Evolutionary conservation across 495 filamentous ascomycete genomes (phyloP).

Genomic region (Neurospora sp.): DNA sequence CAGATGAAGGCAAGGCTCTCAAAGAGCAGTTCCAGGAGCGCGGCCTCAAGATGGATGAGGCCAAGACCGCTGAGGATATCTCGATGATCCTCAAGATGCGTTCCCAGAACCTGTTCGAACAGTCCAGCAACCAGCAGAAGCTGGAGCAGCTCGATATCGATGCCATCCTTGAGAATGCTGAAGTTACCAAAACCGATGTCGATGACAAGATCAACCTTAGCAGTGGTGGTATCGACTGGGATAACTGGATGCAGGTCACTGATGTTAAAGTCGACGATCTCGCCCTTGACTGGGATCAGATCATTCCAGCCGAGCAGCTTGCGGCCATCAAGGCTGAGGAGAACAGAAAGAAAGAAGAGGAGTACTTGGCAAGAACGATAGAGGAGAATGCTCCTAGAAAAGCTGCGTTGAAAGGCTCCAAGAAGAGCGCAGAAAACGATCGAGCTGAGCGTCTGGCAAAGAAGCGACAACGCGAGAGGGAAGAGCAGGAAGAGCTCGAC

Average conservation of each 20-base stretch:
- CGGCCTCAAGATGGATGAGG: constrained; percentile 54
- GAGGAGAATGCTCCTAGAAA: constrained; percentile 84
- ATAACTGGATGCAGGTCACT: constrained; percentile 90
- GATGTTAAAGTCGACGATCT: constrained; percentile 91
- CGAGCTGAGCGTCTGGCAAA: constrained; percentile 87
- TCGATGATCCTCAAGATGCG: constrained; percentile 86
- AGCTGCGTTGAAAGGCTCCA: constrained; percentile 40
- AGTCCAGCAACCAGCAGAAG: constrained; percentile 88
- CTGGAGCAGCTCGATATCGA: constrained; percentile 98
- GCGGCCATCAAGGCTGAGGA: constrained; percentile 83
- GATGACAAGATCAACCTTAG: constrained; percentile 49
- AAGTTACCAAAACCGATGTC: constrained; percentile 89
- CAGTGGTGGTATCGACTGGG: constrained; percentile 76
- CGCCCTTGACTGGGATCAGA: constrained; percentile 80
- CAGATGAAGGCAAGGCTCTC: constrained; percentile 78
- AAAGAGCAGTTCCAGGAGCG: constrained; percentile 45
- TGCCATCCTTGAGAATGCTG: constrained; percentile 87
- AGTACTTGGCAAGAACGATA: constrained; percentile 70
- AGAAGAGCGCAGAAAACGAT: constrained; percentile 56
- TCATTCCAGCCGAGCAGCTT: constrained; percentile 89
- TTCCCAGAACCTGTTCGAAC: constrained; percentile 95
- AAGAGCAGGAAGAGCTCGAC: constrained; percentile 49
- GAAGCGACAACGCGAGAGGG: constrained; percentile 73
- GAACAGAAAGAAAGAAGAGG: constrained; percentile 69
- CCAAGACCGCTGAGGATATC: constrained; percentile 80